Evolutionary conservation across 495 filamentous ascomycete genomes (phyloP).

Genomic region (Podospora pseudopauciseta): DNA sequence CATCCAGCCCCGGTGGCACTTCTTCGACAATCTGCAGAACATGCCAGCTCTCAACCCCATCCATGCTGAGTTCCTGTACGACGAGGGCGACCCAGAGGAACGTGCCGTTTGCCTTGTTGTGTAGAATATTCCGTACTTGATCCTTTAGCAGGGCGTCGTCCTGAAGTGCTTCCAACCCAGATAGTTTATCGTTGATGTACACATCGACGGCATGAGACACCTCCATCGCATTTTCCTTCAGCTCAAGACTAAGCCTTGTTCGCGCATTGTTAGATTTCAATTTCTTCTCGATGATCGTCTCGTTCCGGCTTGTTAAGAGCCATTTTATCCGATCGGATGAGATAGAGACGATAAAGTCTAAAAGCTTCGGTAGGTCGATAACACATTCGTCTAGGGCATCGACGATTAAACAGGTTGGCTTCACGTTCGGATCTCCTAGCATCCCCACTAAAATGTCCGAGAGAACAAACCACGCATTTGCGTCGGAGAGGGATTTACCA

Average conservation of each 20-base stretch:
- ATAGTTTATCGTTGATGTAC: slow-evolving; percentile 39
- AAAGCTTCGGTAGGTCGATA: slow-evolving; percentile 25
- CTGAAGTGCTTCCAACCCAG: slow-evolving; percentile 15
- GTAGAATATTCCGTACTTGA: slow-evolving; percentile 2
- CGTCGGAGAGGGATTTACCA: slow-evolving; percentile 8
- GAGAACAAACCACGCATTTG: slow-evolving; percentile 30
- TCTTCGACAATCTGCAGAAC: slow-evolving; percentile 16
- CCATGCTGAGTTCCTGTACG: slow-evolving; percentile 20
- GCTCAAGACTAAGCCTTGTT: slow-evolving; percentile 33
- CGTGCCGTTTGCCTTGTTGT: slow-evolving; percentile 7
- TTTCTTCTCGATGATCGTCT: slow-evolving; percentile 29
- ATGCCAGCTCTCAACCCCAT: slow-evolving; percentile 8
- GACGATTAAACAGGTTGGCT: slow-evolving; percentile 35
- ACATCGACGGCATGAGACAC: slow-evolving; percentile 24
- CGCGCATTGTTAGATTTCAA: slow-evolving; percentile 21
- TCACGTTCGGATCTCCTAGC: slow-evolving; percentile 29
- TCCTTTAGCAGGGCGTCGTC: background rate
- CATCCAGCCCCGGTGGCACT: slow-evolving; percentile 20
- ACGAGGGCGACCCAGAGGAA: slow-evolving; percentile 14
- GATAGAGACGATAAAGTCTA: slow-evolving; percentile 32
- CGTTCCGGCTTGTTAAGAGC: slow-evolving; percentile 33
- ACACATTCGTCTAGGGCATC: slow-evolving; percentile 53
- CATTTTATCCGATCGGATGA: slow-evolving; percentile 33
- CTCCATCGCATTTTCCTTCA: slow-evolving; percentile 21
- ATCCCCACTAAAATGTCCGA: slow-evolving; percentile 31